phyloP scores from a whole-genome alignment of 306 rosid genomes.

The Ormosia emarginata region DNA sequence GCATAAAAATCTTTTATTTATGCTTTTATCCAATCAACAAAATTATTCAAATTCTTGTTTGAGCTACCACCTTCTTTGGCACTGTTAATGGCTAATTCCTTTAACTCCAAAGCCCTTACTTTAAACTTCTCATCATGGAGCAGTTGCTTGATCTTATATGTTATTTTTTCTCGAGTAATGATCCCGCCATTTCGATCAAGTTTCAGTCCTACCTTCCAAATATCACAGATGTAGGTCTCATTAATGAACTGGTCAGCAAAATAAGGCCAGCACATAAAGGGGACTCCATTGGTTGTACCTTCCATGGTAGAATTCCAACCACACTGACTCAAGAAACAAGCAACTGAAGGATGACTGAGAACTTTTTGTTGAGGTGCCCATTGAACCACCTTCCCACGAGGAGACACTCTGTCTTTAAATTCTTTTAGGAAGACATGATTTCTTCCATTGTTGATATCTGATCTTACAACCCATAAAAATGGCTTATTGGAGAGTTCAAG shows the following conservation, averaged over 20 bases:
- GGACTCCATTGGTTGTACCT: slow-evolving; percentile 17
- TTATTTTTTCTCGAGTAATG: neutral
- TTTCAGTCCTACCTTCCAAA: slow-evolving; percentile 26
- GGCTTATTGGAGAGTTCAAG: slow-evolving; percentile 26
- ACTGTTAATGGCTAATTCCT: neutral
- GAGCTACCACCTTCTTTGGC: slow-evolving; percentile 23
- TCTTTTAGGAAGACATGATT: neutral
- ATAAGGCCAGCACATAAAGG: slow-evolving; percentile 34
- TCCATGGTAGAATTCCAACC: slow-evolving; percentile 40
- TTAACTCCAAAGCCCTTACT: slow-evolving; percentile 1
- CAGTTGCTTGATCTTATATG: neutral
- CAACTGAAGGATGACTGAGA: slow-evolving; percentile 21
- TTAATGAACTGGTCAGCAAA: slow-evolving; percentile 25
- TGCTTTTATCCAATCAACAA: slow-evolving; percentile 26
- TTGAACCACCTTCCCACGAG: slow-evolving; percentile 12
- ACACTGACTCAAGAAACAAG: slow-evolving; percentile 32
- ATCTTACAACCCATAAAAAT: slow-evolving; percentile 36
- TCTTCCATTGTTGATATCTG: slow-evolving; percentile 10
- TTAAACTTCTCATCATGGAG: neutral
- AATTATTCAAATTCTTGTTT: slow-evolving; percentile 1
- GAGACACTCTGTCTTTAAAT: slow-evolving; percentile 9
- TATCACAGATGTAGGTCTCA: slow-evolving; percentile 18
- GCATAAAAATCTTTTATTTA: neutral
- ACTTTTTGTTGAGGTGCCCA: slow-evolving; percentile 36
- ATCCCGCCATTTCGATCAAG: neutral